Evolutionary conservation across 495 filamentous ascomycete genomes (phyloP).

Genomic region (Trichocladium antarcticum): DNA sequence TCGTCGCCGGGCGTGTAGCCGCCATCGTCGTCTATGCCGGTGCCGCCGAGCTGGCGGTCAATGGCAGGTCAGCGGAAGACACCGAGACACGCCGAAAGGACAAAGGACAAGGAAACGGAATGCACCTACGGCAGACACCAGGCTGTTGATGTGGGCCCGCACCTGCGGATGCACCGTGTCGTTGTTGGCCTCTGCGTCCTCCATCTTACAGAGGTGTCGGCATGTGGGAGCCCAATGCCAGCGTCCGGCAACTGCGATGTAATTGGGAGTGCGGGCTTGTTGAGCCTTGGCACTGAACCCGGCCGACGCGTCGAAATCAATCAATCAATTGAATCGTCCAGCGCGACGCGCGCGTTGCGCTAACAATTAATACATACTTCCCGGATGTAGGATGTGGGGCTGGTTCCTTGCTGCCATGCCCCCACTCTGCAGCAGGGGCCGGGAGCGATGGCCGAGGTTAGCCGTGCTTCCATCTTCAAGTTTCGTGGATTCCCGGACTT

Average conservation of each 20-base stretch:
- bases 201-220: slow-evolving; percentile 30
- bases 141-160: slow-evolving; percentile 78
- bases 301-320: slow-evolving; percentile 7
- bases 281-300: neutral
- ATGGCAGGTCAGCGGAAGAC: neutral
- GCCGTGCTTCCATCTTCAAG: slow-evolving; percentile 9
- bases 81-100: neutral
- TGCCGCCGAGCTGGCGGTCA: slow-evolving; percentile 66
- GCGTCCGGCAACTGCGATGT: neutral
- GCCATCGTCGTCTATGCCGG: slow-evolving; percentile 67
- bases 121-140: slow-evolving; percentile 74
- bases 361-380: neutral
- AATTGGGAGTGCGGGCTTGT: neutral
- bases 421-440: neutral
- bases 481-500: neutral
- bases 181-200: slow-evolving; percentile 36
- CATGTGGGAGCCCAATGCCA: neutral
- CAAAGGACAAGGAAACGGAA: too few relatives aligned
- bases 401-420: neutral
- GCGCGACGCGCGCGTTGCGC: slow-evolving; percentile 6
- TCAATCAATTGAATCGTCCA: neutral
- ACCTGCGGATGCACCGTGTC: slow-evolving; percentile 75
- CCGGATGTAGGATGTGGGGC: neutral
- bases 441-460: slow-evolving; percentile 32
- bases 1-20: slow-evolving; percentile 85